These are phyloP conservation scores for Fomitopsis pinicola DNA, from an alignment of 1,284 basidiomycete species.

Conservation along the genomic window DNA sequence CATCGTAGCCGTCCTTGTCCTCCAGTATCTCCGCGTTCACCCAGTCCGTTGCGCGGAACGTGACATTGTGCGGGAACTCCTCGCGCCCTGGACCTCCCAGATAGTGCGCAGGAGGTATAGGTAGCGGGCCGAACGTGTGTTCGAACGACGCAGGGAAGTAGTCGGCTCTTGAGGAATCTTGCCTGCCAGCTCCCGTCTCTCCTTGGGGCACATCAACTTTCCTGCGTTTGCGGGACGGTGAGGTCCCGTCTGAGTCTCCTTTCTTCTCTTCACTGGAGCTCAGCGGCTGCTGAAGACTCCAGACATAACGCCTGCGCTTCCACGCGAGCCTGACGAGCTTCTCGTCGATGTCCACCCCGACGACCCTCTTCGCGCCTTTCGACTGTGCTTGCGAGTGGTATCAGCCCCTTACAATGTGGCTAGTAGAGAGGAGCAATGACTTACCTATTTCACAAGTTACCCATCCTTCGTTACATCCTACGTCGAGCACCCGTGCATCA, in stretches of 20 bases:
- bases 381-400: slow-evolving; percentile 33
- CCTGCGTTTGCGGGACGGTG: slow-evolving; percentile 26
- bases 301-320: slow-evolving; percentile 59
- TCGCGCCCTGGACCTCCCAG: slow-evolving; percentile 27
- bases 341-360: slow-evolving; percentile 81
- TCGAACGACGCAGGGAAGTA: slow-evolving; percentile 75
- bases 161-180: slow-evolving; percentile 17
- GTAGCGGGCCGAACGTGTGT: slow-evolving; percentile 69
- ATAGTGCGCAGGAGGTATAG: slow-evolving; percentile 42
- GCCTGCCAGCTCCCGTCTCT: not conserved
- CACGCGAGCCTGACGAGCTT: slow-evolving; percentile 67
- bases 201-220: not conserved
- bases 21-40: slow-evolving; percentile 48
- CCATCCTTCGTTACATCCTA: slow-evolving; percentile 82
- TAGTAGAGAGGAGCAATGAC: not conserved
- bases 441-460: slow-evolving; percentile 79
- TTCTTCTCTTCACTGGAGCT: not conserved
- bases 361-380: slow-evolving; percentile 53
- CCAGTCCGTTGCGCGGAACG: slow-evolving; percentile 72
- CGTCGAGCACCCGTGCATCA: slow-evolving; percentile 62
- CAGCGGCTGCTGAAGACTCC: slow-evolving; percentile 58
- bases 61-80: slow-evolving; percentile 70
- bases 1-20: slow-evolving; percentile 60
- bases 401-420: not conserved
- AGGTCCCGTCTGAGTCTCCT: not conserved